Evolutionary conservation across 306 rosid species (phyloP).

Genomic region (Pachyrhizus erosus): DNA sequence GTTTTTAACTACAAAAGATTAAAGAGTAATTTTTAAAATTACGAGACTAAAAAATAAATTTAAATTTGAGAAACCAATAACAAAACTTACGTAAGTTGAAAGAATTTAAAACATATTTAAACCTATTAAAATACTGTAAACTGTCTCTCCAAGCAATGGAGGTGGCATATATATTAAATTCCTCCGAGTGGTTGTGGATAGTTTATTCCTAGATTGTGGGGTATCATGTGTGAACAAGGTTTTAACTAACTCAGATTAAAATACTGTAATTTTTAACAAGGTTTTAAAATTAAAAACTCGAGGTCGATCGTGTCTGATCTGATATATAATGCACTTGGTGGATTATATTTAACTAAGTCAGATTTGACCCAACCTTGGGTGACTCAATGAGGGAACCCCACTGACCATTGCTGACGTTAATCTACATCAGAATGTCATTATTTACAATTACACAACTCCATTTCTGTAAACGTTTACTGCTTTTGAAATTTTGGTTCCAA

Average conservation of each 20-base stretch:
- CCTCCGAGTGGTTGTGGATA: not conserved
- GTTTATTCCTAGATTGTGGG: not conserved
- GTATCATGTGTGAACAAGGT: not conserved
- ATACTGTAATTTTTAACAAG: no score
- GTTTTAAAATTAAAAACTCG: no score
- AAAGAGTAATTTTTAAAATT: no score
- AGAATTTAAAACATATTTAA: no score
- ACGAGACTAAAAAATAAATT: no score
- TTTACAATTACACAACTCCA: slow-evolving; percentile 12
- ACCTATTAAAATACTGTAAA: no score
- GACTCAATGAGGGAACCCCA: not conserved
- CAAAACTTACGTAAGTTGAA: no score
- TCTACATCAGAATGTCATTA: slow-evolving; percentile 13
- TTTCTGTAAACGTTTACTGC: not conserved
- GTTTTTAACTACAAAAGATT: no score
- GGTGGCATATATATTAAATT: not conserved
- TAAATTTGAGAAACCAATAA: no score
- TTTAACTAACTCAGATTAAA: no score
- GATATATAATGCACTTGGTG: not conserved
- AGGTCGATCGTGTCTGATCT: not conserved
- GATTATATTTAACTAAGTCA: not conserved
- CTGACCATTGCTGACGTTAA: slow-evolving; percentile 2
- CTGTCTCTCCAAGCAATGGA: not conserved
- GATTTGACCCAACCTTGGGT: not conserved
- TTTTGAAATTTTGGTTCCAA: not conserved